phyloP scores from a whole-genome alignment of 2,329 filamentous ascomycete genomes.

The Ceratocystis destructans region DNA sequence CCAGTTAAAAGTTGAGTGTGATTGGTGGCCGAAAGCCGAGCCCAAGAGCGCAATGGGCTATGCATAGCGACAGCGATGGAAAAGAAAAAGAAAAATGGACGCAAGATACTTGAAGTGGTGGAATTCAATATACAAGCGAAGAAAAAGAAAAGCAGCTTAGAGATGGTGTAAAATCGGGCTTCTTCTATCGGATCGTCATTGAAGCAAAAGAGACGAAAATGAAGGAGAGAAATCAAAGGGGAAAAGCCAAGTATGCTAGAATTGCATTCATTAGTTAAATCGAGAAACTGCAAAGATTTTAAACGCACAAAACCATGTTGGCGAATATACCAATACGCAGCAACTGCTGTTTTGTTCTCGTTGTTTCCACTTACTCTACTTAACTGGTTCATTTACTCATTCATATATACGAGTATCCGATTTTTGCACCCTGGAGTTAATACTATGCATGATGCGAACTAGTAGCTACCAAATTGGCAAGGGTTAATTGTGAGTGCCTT shows the following conservation, averaged over 20 bases:
- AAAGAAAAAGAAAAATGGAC: not conserved
- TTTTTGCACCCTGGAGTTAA: no score
- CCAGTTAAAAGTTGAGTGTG: not conserved
- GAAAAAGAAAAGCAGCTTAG: not conserved
- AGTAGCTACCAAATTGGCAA: not conserved
- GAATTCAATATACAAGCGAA: not conserved
- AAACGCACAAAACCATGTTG: slow-evolving; percentile 2
- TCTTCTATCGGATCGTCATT: not conserved
- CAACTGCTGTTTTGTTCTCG: not conserved
- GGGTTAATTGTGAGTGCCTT: not conserved
- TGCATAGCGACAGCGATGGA: slow-evolving; percentile 5
- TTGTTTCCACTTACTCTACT: not conserved
- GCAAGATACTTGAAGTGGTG: not conserved
- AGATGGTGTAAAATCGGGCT: not conserved
- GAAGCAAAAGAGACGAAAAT: not conserved
- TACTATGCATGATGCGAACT: not conserved
- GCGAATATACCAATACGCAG: not conserved
- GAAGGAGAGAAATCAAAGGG: not conserved
- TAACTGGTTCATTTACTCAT: no score
- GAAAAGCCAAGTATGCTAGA: slow-evolving; percentile 1
- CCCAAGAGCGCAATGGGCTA: slow-evolving; percentile 15
- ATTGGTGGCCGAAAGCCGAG: slow-evolving; percentile 13
- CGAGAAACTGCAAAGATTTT: slow-evolving; percentile 1
- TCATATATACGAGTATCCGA: no score
- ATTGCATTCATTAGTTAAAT: not conserved